These are phyloP conservation scores for Penicillium polonicum DNA, from an alignment of 2,329 filamentous ascomycete species.

Conservation along the genomic window DNA sequence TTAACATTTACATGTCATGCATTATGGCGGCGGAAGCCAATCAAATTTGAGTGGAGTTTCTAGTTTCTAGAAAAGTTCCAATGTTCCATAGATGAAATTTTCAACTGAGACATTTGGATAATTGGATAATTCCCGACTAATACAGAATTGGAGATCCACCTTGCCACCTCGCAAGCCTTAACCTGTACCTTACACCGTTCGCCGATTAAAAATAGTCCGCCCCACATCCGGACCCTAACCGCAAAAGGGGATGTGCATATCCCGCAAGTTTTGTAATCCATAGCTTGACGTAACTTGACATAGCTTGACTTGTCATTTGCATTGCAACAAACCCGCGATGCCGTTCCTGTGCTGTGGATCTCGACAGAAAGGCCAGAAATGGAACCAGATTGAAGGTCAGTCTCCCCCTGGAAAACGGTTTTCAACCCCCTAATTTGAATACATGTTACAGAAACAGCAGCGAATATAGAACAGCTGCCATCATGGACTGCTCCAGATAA, in stretches of 20 bases:
- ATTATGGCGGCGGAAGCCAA: neutral
- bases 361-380: neutral
- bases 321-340: neutral
- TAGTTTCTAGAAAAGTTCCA: neutral
- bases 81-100: neutral
- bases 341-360: slow-evolving; percentile 5
- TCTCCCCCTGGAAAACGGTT: neutral
- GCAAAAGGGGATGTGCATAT: neutral
- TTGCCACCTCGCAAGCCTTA: neutral
- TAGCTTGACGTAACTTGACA: neutral
- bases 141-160: neutral
- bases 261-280: neutral
- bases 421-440: neutral
- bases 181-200: neutral
- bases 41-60: neutral
- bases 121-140: neutral
- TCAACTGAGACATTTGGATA: neutral
- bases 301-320: neutral
- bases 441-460: slow-evolving; percentile 16
- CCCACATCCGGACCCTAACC: neutral
- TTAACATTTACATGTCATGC: neutral
- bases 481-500: slow-evolving; percentile 38
- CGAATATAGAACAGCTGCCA: slow-evolving; percentile 27
- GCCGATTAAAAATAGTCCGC: neutral
- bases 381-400: slow-evolving; percentile 6